Conservation (phyloP, 228 moss, liverwort and hornwort genomes). For the Sphagnum fallax region DNA sequence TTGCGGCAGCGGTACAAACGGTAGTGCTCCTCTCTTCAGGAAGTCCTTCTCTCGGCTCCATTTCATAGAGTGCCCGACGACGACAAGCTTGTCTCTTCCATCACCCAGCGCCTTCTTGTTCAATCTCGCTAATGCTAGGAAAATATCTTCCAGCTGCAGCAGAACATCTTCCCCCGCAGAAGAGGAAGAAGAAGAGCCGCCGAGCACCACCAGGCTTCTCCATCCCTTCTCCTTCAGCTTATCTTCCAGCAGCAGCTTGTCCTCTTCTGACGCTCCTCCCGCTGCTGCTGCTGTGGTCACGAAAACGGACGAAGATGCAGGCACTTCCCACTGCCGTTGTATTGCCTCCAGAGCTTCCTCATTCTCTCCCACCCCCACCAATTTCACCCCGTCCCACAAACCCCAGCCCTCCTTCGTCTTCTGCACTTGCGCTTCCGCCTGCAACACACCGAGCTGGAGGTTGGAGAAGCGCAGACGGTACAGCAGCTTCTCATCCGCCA, state of each 20-base stretch:
- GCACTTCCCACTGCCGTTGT: conserved; percentile 27
- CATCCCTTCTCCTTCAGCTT: conserved; percentile 40
- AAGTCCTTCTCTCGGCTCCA: conserved; percentile 93
- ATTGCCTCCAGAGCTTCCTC: conserved; percentile 21
- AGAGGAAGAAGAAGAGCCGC: neutral
- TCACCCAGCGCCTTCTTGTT: conserved; percentile 46
- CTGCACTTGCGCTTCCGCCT: conserved; percentile 20
- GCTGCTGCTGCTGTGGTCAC: conserved; percentile 16
- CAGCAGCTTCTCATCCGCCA: conserved; percentile 42
- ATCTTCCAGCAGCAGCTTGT: conserved; percentile 6
- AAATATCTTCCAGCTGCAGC: conserved; percentile 51
- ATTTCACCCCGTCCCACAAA: conserved; percentile 31
- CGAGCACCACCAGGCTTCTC: conserved; percentile 22
- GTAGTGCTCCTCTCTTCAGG: conserved; percentile 81
- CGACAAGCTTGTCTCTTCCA: conserved; percentile 46
- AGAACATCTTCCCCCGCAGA: neutral
- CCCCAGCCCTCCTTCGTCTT: conserved; percentile 51
- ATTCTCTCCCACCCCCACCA: conserved; percentile 15
- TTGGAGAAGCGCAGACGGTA: conserved; percentile 64
- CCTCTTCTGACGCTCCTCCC: too few relatives aligned
- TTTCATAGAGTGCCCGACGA: conserved; percentile 83
- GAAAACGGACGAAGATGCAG: conserved; percentile 48
- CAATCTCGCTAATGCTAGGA: conserved; percentile 44
- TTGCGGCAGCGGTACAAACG: conserved; percentile 30
- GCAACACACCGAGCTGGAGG: conserved; percentile 26